Percentiles rank a stretch among this genome's conserved stretches.
These are phyloP conservation scores for Cladosporium sp. DNA, from an alignment of 2,329 filamentous ascomycete genomes.

Conservation along the genomic window DNA sequence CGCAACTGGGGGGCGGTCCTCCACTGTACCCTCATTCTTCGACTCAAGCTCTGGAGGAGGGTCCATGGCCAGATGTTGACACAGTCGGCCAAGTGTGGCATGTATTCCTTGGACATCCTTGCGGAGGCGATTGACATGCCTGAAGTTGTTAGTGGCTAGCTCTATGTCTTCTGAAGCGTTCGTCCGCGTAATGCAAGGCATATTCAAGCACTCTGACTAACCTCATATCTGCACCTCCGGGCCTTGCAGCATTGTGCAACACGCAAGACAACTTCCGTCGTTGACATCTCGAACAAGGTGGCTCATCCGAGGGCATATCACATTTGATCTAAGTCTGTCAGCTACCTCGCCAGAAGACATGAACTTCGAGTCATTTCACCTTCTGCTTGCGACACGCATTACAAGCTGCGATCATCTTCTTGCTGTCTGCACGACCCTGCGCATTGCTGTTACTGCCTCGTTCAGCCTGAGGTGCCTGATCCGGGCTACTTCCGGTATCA, in stretches of 20 bases:
- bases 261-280: constrained; percentile 49
- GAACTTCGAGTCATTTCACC: constrained; percentile 6
- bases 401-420: constrained; percentile 36
- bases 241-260: constrained; percentile 50
- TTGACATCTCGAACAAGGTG: constrained; percentile 47
- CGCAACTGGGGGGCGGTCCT: not conserved
- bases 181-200: not conserved
- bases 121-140: constrained; percentile 21
- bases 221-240: constrained; percentile 39
- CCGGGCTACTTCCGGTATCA: not conserved
- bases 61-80: constrained; percentile 37
- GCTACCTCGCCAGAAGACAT: no score
- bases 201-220: not conserved
- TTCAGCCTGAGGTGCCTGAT: not conserved
- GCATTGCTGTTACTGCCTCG: not conserved
- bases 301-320: constrained; percentile 47
- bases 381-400: constrained; percentile 53
- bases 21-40: constrained; percentile 17
- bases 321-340: constrained; percentile 41
- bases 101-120: constrained; percentile 30
- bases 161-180: no score
- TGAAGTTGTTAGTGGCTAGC: constrained; percentile 19
- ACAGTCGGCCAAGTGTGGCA: constrained; percentile 37
- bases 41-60: constrained; percentile 34
- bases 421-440: constrained; percentile 6